Evolutionary conservation across 2,329 filamentous ascomycete genomes (phyloP), one percentile per base, ranked within the genome.

Genomic region (Coniella lustricola): DNA sequence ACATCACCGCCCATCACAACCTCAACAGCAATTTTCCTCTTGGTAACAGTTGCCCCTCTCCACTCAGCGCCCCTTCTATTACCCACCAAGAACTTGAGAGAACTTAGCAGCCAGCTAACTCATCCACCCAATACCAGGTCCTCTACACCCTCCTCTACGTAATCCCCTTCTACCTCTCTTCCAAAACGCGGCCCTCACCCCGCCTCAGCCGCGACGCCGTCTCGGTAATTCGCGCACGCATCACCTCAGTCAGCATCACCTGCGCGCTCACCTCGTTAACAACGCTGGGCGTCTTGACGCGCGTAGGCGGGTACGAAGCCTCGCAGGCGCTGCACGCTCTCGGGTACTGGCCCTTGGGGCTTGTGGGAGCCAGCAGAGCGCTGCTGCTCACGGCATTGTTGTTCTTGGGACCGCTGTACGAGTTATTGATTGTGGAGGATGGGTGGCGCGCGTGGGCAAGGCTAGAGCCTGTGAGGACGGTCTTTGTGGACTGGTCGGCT

Each of bases 101-200:
- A n/a, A n/a, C n/a, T n/a, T n/a, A n/a, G n/a, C 18, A 35, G 13
- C 21, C 31, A 16, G 18, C 38, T 48, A 32, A 49, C 35, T 14
- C 20, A 4, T 40, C n/a, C 22, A n/a, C n/a, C n/a, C n/a, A n/a
- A n/a, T n/a, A n/a, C 38, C 51, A 87, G 87, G 69, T 90, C 54
- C 67, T 83, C 53, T 95, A 94, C 68, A 95, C 89, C n/a, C 66
- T 90, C 57, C 69, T 89, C 70, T 98, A 97, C 69, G 87, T 98
- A 59, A 71, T 87, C 3, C 91, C 93, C 20, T 89, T 97, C 67
- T 96, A 98, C 72, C 74, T 91, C 54, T 93, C 85, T 17, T 67
- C 81, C 3, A 76, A 81, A 17, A 94, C 91, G 4, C 81, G 90
- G 45, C 90, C 90, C 7, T 93, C 88, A 7, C 77, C 81, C 21